Base-by-base conservation (phyloP, 2,329 filamentous ascomycete species). In the Ceratocystis cubensis region DNA sequence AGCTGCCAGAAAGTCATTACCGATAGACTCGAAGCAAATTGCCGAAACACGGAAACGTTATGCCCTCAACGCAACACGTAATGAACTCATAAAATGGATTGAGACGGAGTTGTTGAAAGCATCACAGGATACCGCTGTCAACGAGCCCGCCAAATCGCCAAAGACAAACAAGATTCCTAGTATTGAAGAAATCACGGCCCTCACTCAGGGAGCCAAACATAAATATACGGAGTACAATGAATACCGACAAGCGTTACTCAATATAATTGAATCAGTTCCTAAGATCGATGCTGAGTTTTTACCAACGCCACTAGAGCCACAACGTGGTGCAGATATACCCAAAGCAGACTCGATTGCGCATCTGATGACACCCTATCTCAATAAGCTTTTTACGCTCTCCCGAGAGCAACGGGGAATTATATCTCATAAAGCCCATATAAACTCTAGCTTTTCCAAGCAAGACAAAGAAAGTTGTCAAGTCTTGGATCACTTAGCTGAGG, bases 51-150 rank as follows among this genome's bases (percentile, higher is more conserved):
- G 76, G 17, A 82, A 80, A 69, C 70, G 84, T 2, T 76, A 78
- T 61, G 85, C 85, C 15, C 74, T 88, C 8, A 79, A 78, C 53
- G 75, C 75, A 6, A 82, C 84, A 10, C 79, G 85, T 17, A 80
- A 81, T 64, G 82, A 83, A 69, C 77, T 88, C 63, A 87, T 88
- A 67, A 77, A 75, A 66, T 88, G 85, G 85, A 86, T 88, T 66
- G 85, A 88, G 72, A 76, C 75, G 4, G 85, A 87, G 72, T 74
- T 88, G 25, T 61, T 67, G 68, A 44, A 66, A 72, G 61, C 61
- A 3, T 63, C 64, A 3, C 37, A 46, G 5, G 41, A 65, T 7
- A 28, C 30, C 15, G 44, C 30, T 22, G 22, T 28, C 15, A 62
- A 46, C 15, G 57, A 63, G 20, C n/a, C 41, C 5, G 20, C 64